Evolutionary conservation across 2,329 filamentous ascomycete genomes (phyloP), one percentile per base, ranked within the genome.

Genomic region (Monilinia aucupariae): DNA sequence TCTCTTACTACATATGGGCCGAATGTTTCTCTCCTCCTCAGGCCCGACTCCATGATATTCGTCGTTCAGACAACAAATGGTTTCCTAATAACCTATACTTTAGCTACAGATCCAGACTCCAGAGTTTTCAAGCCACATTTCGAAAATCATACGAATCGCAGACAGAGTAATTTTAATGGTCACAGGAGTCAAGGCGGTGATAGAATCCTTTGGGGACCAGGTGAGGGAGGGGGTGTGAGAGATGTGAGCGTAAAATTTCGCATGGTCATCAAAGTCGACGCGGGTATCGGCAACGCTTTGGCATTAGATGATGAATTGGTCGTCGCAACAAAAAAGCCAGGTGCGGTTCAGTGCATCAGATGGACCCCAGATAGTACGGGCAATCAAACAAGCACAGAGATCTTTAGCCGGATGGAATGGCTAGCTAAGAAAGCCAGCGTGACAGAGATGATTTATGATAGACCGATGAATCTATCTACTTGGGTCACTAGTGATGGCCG

Each of bases 261-360:
- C 63, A 96, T 97, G 90, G 93, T 96, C 17, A 97, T 99, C 72
- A 96, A 96, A 74, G 91, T 99, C 22, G 94, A 99, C 76, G 94
- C 94, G 3, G 94, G 94, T 2, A 97, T 99, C 70, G 87, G 87
- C 69, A 90, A 87, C 71, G 91, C 90, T 13, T 78, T 97, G 61
- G 93, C 94, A 2, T 81, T 97, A 27, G 94, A 97, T 68, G 91
- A 96, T 62, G 94, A 97, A 75, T 80, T 99, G 48, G 82, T 97
- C 27, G 92, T 99, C 59, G 91, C 94, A 5, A 99, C 94, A 0
- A 82, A 85, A 63, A 96, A 94, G 72, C 94, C 94, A 4, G 88
- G 92, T 0, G 93, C 94, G n/a, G 86, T 97, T 20, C 94, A 99
- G 75, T 97, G 92, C 76, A 97, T 99, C 69, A 86, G 90, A 64